Evolutionary conservation across 805 yeast genomes (phyloP).

Genomic region (Maudiozyma serrabonitensis): DNA sequence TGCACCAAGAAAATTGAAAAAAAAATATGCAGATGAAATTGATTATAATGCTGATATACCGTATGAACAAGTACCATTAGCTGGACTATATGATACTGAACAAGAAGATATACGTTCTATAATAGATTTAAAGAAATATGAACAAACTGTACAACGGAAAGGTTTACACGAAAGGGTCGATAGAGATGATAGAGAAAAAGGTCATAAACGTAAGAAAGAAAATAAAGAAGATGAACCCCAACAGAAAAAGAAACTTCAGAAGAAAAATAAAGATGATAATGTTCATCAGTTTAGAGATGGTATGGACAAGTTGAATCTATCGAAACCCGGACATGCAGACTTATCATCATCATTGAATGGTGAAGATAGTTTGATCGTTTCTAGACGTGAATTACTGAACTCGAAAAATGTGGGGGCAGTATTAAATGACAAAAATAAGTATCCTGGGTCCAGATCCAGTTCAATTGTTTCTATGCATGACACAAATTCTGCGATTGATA

Average conservation of each 20-base stretch:
- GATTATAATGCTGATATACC: conserved; percentile 82
- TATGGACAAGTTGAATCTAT: conserved; percentile 18
- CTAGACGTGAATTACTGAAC: conserved; percentile 18
- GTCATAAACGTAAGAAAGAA: conserved; percentile 12
- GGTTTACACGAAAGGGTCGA: conserved; percentile 35
- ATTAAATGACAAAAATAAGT: neutral
- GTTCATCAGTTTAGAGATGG: neutral
- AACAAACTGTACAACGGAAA: conserved; percentile 31
- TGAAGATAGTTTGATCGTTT: conserved; percentile 23
- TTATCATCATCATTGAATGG: too few relatives aligned
- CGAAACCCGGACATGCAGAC: conserved; percentile 23
- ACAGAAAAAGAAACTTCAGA: neutral
- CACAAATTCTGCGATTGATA: neutral
- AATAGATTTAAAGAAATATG: conserved; percentile 34
- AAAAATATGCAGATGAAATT: conserved; percentile 47
- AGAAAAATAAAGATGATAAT: conserved; percentile 13
- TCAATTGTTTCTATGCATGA: too few relatives aligned
- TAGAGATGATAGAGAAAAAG: conserved; percentile 21
- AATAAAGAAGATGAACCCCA: conserved; percentile 16
- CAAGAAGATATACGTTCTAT: conserved; percentile 44
- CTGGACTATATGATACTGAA: conserved; percentile 58
- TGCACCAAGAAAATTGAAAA: conserved; percentile 40
- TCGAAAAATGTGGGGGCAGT: conserved; percentile 3
- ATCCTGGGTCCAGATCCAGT: too few relatives aligned
- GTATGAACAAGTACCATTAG: conserved; percentile 58